phyloP scores from a whole-genome alignment of 768 basidiomycete genomes.

The Hygrophorus russula region DNA sequence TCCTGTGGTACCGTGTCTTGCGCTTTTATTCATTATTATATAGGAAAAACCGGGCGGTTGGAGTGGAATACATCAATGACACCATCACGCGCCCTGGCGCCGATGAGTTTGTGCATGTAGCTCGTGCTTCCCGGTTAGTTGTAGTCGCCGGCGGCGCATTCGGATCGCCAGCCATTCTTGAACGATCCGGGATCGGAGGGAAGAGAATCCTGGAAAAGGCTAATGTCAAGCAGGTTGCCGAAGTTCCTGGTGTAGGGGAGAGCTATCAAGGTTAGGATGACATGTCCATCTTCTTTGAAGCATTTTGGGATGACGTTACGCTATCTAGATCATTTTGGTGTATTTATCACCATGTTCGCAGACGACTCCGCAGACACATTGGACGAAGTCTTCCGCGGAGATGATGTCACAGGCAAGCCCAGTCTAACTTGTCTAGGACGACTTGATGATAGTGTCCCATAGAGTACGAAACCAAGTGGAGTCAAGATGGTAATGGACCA shows the following conservation, averaged over 20 bases:
- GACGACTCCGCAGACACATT: conserved; percentile 36
- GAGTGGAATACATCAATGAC: conserved; percentile 40
- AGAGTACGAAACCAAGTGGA: conserved; percentile 19
- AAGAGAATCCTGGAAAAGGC: conserved; percentile 31
- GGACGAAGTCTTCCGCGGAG: conserved; percentile 33
- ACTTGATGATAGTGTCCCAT: conserved; percentile 4
- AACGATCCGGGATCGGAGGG: conserved; percentile 62
- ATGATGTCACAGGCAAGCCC: too few relatives aligned
- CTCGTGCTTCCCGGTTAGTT: conserved; percentile 31
- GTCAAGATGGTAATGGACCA: conserved; percentile 28
- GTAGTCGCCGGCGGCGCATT: conserved; percentile 43
- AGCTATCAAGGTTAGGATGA: conserved; percentile 40
- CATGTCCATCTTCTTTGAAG: neutral
- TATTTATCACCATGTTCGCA: conserved; percentile 28
- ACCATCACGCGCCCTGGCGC: conserved; percentile 13
- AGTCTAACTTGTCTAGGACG: neutral
- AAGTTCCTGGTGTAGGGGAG: conserved; percentile 71
- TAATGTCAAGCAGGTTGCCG: conserved; percentile 38
- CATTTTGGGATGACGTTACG: neutral
- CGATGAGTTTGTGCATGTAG: conserved; percentile 15
- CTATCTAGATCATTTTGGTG: conserved; percentile 34
- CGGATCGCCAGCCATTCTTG: conserved; percentile 44
- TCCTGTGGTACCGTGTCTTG: neutral
- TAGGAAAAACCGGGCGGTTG: conserved; percentile 31
- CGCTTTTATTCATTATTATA: neutral